Evolutionary conservation across 2,329 filamentous ascomycete genomes (phyloP).

Genomic region (Trichoderma harzianum): DNA sequence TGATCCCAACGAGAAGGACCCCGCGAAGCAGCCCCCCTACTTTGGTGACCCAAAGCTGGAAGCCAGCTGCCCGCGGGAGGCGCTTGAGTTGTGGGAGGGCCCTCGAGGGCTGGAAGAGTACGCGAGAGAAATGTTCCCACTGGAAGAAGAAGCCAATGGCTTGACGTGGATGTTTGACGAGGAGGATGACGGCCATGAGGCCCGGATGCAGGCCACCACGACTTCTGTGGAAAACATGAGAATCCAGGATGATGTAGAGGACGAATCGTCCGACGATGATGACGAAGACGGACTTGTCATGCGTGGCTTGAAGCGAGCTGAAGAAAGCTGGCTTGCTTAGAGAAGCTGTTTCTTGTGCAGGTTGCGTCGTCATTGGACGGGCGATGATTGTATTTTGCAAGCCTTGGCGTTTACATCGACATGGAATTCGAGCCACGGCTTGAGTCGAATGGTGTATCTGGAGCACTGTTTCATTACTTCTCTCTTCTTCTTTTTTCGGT

Average conservation of each 20-base stretch:
- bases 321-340: conserved; percentile 59
- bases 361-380: not conserved
- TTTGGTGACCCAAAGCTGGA: conserved; percentile 59
- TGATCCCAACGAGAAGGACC: conserved; percentile 47
- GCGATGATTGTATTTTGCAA: conserved; percentile 10
- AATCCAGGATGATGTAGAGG: conserved; percentile 40
- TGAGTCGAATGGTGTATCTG: conserved; percentile 6
- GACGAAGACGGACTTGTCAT: conserved; percentile 59
- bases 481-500: not conserved
- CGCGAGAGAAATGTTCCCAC: conserved; percentile 85
- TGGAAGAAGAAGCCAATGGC: conserved; percentile 93
- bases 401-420: conserved; percentile 4
- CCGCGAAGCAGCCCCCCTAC: conserved; percentile 58
- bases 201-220: conserved; percentile 34
- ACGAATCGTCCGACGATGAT: conserved; percentile 45
- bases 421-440: not conserved
- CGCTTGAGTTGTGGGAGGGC: conserved; percentile 84
- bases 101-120: conserved; percentile 91
- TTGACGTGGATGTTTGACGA: conserved; percentile 82
- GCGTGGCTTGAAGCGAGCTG: conserved; percentile 54
- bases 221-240: conserved; percentile 38
- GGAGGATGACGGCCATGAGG: conserved; percentile 39
- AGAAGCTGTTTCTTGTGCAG: conserved; percentile 6
- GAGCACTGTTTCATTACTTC: not conserved
- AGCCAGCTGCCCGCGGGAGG: conserved; percentile 66